A percentile compares a stretch with the other conserved stretches of the same genome.
These are phyloP conservation scores for Euphorbia peplus DNA, from an alignment of 345 rosid species.

Conservation along the genomic window DNA sequence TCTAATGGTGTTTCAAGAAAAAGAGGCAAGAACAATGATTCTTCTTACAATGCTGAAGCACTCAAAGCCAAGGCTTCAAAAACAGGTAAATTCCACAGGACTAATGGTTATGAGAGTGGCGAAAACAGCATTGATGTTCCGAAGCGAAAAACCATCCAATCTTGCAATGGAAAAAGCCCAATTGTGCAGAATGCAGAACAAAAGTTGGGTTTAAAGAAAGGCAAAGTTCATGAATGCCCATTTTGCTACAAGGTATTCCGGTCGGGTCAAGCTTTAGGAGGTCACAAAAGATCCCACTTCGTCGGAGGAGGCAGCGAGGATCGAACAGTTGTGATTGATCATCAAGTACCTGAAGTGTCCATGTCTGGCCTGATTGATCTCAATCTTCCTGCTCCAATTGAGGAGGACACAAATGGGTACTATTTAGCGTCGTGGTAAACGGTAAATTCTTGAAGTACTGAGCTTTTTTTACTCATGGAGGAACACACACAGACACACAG, in stretches of 20 bases:
- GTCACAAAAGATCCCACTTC: constrained; percentile 97
- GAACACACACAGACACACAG: constrained; percentile 6
- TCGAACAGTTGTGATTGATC: constrained; percentile 48
- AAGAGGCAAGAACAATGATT: constrained; percentile 30
- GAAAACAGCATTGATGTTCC: constrained; percentile 50
- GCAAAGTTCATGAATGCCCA: constrained; percentile 77
- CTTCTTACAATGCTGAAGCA: constrained; percentile 26
- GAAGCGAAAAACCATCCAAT: constrained; percentile 19
- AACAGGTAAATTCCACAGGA: constrained; percentile 38
- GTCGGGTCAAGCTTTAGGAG: constrained; percentile 95
- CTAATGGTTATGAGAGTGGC: constrained; percentile 41
- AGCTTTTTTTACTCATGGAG: constrained; percentile 14
- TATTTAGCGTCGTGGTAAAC: constrained; percentile 27
- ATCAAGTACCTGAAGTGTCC: constrained; percentile 36
- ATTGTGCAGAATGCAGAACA: constrained; percentile 28
- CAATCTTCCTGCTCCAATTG: constrained; percentile 80
- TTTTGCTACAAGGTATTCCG: constrained; percentile 79
- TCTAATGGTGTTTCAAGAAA: constrained; percentile 43
- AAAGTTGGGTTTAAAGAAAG: constrained; percentile 40
- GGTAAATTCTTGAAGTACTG: constrained; percentile 4
- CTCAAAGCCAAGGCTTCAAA: constrained; percentile 28
- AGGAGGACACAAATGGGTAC: constrained; percentile 43
- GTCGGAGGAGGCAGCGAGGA: constrained; percentile 62
- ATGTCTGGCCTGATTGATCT: constrained; percentile 67
- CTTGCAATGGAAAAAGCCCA: constrained; percentile 29